Percentiles rank a stretch among this genome's conserved stretches.
These are phyloP conservation scores for Tetradesmus obliquus DNA, from an alignment of 139 green algal genomes.

Conservation along the genomic window DNA sequence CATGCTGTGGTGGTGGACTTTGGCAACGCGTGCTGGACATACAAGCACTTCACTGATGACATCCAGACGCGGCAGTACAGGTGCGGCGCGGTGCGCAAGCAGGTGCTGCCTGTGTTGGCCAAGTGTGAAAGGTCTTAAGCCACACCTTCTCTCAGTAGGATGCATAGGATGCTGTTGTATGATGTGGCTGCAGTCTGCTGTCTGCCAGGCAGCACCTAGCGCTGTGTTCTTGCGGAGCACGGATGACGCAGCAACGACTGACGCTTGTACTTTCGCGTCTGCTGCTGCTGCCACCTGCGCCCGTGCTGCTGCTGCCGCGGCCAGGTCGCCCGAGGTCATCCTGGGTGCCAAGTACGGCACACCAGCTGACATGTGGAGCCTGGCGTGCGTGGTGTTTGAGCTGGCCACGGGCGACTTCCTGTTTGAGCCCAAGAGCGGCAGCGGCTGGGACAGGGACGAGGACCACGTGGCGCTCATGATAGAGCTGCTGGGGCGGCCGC, in stretches of 20 bases:
- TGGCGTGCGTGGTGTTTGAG: conserved; percentile 99
- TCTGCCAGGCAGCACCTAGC: no score
- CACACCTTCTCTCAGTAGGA: no score
- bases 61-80: conserved; percentile 99
- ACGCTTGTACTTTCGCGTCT: no score
- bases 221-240: no score
- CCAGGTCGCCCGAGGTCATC: conserved; percentile 68
- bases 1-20: conserved; percentile 97
- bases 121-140: no score
- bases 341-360: conserved; percentile 87
- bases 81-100: conserved; percentile 74
- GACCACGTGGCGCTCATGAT: conserved; percentile 99
- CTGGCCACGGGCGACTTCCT: conserved; percentile 98
- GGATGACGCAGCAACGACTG: no score
- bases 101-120: neutral
- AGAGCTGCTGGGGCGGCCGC: conserved; percentile 93
- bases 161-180: no score
- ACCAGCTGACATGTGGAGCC: conserved; percentile 95
- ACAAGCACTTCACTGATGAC: conserved; percentile 98
- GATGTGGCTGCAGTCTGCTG: no score
- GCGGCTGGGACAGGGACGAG: conserved; percentile 87
- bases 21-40: conserved; percentile 98
- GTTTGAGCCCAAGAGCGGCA: conserved; percentile 88
- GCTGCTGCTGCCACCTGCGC: neutral
- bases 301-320: neutral